A percentile compares a stretch with the other conserved stretches of the same genome.
These are phyloP conservation scores for Dichotomocladium elegans DNA, from an alignment of 371 early-diverging fungal species.

Conservation along the genomic window DNA sequence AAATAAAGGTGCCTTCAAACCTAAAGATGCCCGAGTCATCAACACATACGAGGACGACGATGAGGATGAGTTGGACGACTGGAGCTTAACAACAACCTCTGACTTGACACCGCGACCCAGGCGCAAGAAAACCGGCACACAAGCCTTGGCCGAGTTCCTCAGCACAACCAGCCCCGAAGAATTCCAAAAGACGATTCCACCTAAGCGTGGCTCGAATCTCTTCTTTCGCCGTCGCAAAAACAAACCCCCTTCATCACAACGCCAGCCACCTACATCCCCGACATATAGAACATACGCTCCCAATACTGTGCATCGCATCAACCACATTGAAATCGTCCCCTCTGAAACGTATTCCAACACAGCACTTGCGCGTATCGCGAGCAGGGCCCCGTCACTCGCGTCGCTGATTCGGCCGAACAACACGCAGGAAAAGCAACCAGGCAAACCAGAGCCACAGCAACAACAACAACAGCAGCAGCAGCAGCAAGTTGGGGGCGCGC, in stretches of 20 bases:
- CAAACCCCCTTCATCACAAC: constrained; percentile 12
- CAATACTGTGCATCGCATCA: constrained; percentile 17
- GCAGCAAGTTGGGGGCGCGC: constrained; percentile 2
- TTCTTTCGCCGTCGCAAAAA: constrained; percentile 27
- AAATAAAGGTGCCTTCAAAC: constrained; percentile 20
- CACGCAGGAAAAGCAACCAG: no score
- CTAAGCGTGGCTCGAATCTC: constrained; percentile 19
- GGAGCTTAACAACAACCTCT: constrained; percentile 15
- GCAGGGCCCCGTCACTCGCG: background rate
- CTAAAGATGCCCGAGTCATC: constrained; percentile 27
- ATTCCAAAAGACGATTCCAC: constrained; percentile 25
- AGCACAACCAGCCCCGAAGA: constrained; percentile 49
- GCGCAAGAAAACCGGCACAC: constrained; percentile 30
- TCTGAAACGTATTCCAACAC: constrained; percentile 6
- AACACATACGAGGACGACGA: constrained; percentile 24
- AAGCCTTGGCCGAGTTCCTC: constrained; percentile 45
- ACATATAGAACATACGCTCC: background rate
- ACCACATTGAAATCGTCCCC: constrained; percentile 35
- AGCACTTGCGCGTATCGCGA: constrained; percentile 1
- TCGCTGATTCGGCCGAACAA: background rate
- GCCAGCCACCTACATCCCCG: constrained; percentile 10
- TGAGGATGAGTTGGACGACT: constrained; percentile 24
- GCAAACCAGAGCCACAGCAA: background rate
- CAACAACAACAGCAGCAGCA: background rate
- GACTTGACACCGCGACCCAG: constrained; percentile 12